Base-by-base conservation (phyloP, 176 grass and related monocot genomes). In the Eragrostis curvula region DNA sequence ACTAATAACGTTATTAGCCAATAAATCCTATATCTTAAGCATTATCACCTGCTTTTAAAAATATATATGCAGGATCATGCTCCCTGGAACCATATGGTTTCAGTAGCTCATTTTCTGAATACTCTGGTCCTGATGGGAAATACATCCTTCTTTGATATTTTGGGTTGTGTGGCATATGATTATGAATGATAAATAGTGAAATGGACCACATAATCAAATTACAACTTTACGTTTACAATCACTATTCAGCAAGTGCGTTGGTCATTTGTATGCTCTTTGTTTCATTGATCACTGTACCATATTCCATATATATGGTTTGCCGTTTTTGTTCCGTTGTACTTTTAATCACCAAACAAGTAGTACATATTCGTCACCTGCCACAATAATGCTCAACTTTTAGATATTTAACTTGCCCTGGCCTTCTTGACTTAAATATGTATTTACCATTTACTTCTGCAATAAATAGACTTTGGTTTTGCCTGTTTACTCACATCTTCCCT, bases 391-490 rank as follows among this genome's bases (percentile, higher is more conserved):
- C 7, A 43, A 15, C 9, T 30, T 55, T 50, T 68, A n/a, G 18
- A 5, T 68, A 23, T 51, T 57, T 46, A 68, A 21, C 16, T 71
- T 53, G 5, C 1, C 56, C 83, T 15, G 12, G 68, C 49, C 21
- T 3, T 17, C 28, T 79, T 73, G 13, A 27, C 68, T 43, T 71
- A 16, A 47, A 47, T 52, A 45, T 44, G 13, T 17, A 57, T 16
- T 25, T 55, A 42, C 55, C 14, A 25, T 48, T 67, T 63, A 20
- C 16, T 69, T 49, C 25, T 83, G 57, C 56, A 79, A 66, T 63
- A 65, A 66, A 53, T 29, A 71, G 20, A 71, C 9, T 20, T 48
- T 85, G 46, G 8, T 73, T 66, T 77, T 73, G 0, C 28, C 39
- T 73, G n/a, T 74, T 30, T 63, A 72, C 42, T n/a, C 10, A 6